Conservation (phyloP, 2,329 filamentous ascomycete species). For the Periconia macrospinosa region DNA sequence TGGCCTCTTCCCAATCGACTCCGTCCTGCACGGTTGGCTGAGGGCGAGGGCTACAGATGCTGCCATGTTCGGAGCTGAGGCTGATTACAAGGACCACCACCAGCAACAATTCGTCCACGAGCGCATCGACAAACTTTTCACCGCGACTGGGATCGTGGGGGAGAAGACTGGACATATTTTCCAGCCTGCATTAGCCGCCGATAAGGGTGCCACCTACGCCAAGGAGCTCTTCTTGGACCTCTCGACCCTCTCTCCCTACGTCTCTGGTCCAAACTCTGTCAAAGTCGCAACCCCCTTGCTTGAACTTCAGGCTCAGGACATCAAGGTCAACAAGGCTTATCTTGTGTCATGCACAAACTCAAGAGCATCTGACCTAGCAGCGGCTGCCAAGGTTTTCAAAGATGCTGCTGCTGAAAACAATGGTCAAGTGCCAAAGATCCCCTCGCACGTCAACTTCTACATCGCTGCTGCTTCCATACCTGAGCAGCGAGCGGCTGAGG, state of each 20-base stretch:
- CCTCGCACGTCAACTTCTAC: slow-evolving; percentile 79
- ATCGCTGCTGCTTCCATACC: slow-evolving; percentile 81
- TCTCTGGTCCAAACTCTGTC: slow-evolving; percentile 87
- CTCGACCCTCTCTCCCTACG: slow-evolving; percentile 78
- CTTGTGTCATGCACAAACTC: slow-evolving; percentile 90
- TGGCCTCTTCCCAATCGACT: slow-evolving; percentile 80
- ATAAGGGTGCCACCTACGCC: slow-evolving; percentile 77
- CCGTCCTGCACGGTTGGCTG: slow-evolving; percentile 71
- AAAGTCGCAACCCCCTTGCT: slow-evolving; percentile 79
- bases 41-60: slow-evolving; percentile 73
- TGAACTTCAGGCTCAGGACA: slow-evolving; percentile 72
- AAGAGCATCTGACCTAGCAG: slow-evolving; percentile 75
- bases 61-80: slow-evolving; percentile 58
- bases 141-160: slow-evolving; percentile 40
- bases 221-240: slow-evolving; percentile 83
- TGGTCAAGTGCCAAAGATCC: slow-evolving; percentile 69
- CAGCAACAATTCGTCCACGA: slow-evolving; percentile 70
- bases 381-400: slow-evolving; percentile 82
- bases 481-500: slow-evolving; percentile 78
- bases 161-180: slow-evolving; percentile 39
- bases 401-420: slow-evolving; percentile 66
- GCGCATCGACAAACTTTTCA: slow-evolving; percentile 70
- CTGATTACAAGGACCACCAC: slow-evolving; percentile 50
- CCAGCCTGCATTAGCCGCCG: slow-evolving; percentile 67
- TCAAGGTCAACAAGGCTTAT: slow-evolving; percentile 82